A percentile compares a stretch with the other conserved stretches of the same genome.
Evolutionary conservation across 2,329 filamentous ascomycete genomes (phyloP).

Genomic region (Cadophora sp.): DNA sequence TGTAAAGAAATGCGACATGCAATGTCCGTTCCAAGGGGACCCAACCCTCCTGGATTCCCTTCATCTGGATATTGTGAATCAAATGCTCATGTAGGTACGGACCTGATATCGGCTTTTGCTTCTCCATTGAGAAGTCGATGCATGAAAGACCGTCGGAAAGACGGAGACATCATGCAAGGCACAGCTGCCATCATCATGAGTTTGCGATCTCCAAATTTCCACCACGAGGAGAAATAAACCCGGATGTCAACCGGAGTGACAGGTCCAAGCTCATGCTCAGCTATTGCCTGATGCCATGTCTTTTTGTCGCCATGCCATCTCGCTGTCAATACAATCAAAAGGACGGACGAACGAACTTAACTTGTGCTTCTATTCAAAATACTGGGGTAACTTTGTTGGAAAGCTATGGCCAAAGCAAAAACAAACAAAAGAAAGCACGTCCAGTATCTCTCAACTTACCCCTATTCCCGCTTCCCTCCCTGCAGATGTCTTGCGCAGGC

Average conservation of each 20-base stretch:
- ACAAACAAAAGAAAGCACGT: not conserved
- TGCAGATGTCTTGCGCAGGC: not conserved
- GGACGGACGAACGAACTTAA: constrained; percentile 2
- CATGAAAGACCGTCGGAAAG: constrained; percentile 13
- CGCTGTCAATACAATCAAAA: not conserved
- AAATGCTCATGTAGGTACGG: constrained; percentile 14
- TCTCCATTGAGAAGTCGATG: constrained; percentile 18
- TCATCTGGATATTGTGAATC: not conserved
- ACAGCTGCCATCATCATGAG: not conserved
- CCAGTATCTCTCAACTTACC: not conserved
- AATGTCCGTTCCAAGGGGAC: not conserved
- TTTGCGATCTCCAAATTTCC: not conserved
- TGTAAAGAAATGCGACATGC: constrained; percentile 3
- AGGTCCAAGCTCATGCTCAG: not conserved
- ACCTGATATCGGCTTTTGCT: constrained; percentile 1
- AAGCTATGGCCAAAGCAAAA: not conserved
- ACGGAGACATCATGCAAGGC: constrained; percentile 22
- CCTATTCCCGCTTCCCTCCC: constrained; percentile 2
- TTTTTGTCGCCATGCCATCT: not conserved
- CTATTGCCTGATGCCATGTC: not conserved
- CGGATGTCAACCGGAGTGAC: not conserved
- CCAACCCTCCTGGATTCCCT: not conserved
- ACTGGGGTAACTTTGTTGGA: not conserved
- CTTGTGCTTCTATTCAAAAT: not conserved
- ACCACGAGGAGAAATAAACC: not conserved